Conservation (phyloP, 1,284 basidiomycete genomes). For the Vanrija sp. region DNA sequence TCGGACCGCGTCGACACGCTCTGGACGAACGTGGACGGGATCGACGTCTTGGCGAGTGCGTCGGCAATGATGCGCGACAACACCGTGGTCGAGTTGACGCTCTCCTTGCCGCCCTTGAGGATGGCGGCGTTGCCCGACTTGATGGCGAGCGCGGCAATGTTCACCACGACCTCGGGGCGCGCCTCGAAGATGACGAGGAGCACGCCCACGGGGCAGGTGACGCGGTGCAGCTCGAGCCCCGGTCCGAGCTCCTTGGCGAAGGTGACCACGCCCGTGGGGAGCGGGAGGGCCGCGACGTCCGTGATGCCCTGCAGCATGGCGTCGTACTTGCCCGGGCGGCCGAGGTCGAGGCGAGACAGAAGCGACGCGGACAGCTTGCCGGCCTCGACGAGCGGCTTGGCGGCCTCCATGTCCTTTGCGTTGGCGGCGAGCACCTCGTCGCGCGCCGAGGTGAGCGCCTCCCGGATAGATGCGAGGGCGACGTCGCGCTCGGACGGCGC, state of each 20-base stretch:
- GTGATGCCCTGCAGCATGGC: conserved; percentile 84
- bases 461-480: conserved; percentile 67
- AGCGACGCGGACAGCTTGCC: conserved; percentile 80
- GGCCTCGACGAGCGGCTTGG: conserved; percentile 68
- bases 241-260: conserved; percentile 87
- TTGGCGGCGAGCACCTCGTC: conserved; percentile 74
- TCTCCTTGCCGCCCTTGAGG: conserved; percentile 95
- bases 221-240: conserved; percentile 79
- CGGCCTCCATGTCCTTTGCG: conserved; percentile 71
- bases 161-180: conserved; percentile 95
- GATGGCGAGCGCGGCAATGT: conserved; percentile 92
- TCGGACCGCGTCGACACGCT: conserved; percentile 89
- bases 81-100: conserved; percentile 68
- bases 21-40: conserved; percentile 82
- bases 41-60: conserved; percentile 66
- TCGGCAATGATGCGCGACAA: conserved; percentile 74
- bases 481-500: conserved; percentile 62
- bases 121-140: conserved; percentile 98
- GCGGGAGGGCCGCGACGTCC: conserved; percentile 79
- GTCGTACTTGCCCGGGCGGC: conserved; percentile 84
- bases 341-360: conserved; percentile 80
- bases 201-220: conserved; percentile 96
- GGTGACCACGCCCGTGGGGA: conserved; percentile 80
- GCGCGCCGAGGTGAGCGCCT: conserved; percentile 62
- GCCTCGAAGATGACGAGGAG: conserved; percentile 97